Base-by-base conservation (phyloP, 2,329 filamentous ascomycete species). In the Xylaria sp. region DNA sequence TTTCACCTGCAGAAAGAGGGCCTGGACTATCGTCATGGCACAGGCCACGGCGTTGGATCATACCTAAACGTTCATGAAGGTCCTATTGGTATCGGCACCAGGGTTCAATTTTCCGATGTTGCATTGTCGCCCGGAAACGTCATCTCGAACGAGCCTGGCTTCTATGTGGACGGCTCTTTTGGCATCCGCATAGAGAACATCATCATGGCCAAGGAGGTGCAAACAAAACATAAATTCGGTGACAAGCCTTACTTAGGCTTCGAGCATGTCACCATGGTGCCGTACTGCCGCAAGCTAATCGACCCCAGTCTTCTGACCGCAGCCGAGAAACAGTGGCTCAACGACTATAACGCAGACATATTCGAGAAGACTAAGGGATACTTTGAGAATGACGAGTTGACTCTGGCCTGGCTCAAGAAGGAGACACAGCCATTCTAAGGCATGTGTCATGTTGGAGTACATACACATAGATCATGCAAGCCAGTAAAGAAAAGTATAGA, bases 61-160 rank as follows among this genome's bases (percentile, higher is more conserved):
- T 99, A 90, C 77, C 80, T 99, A 71, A 99, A 99, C 68, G 95
- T 99, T 0, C 95, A 99, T 74, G 95, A 99, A 78, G 95, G 95
- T 0, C 95, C 95, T 1, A 96, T 99, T 64, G 95, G 95, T 19
- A 96, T 99, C 63, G 95, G 95, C 27, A 97, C 93, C 9, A 86
- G 95, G 44, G 87, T 96, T 38, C 91, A 96, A 70, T 97, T 94
- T 74, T 90, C 92, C 0, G 95, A 99, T 74, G 93, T 98, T 5
- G 85, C 95, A 0, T 83, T 99, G 29, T 87, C 92, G 0, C 84
- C 92, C n/a, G 95, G 95, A 44, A 97, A 99, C 71, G 94, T 99
- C 40, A 87, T 98, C 54, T 98, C 94, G 1, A 93, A 97, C 71
- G 93, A 99, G 77, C 95, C 95, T 1, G 95, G 95, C 29, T 99